A percentile compares a stretch with the other conserved stretches of the same genome.
Conservation (phyloP, 225 moss, liverwort and hornwort genomes). For the Lunularia cruciata region DNA sequence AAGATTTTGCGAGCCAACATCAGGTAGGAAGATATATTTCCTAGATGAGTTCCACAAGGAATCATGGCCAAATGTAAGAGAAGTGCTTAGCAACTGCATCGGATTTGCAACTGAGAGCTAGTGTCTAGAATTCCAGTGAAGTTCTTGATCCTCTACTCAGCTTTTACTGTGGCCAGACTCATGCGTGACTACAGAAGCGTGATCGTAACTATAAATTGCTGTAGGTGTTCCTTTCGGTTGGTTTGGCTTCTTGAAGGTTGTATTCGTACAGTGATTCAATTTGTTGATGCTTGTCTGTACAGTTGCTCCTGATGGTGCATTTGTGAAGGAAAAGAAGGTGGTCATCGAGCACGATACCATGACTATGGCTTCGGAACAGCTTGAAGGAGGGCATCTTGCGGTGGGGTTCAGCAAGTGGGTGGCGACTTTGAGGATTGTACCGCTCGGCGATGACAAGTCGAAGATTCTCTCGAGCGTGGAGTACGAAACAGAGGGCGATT, state of each 20-base stretch:
- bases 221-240: no score
- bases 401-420: conserved; percentile 35
- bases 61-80: no score
- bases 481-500: conserved; percentile 17
- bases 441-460: conserved; percentile 6
- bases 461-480: conserved; percentile 12
- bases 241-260: background rate
- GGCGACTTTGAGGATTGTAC: conserved; percentile 7
- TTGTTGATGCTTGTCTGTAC: background rate
- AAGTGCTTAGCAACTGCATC: no score
- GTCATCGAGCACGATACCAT: conserved; percentile 7
- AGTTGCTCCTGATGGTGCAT: conserved; percentile 35
- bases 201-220: no score
- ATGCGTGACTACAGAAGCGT: no score
- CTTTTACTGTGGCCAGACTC: no score
- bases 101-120: background rate
- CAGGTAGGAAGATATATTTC: background rate
- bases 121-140: no score
- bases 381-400: conserved; percentile 35
- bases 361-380: conserved; percentile 24
- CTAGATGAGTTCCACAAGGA: background rate
- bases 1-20: no score
- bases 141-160: no score
- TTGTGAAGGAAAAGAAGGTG: conserved; percentile 33
- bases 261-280: background rate